A percentile compares a stretch with the other conserved stretches of the same genome.
phyloP scores from a whole-genome alignment of 805 yeast genomes.

The Metschnikowia drakensbergensis region DNA sequence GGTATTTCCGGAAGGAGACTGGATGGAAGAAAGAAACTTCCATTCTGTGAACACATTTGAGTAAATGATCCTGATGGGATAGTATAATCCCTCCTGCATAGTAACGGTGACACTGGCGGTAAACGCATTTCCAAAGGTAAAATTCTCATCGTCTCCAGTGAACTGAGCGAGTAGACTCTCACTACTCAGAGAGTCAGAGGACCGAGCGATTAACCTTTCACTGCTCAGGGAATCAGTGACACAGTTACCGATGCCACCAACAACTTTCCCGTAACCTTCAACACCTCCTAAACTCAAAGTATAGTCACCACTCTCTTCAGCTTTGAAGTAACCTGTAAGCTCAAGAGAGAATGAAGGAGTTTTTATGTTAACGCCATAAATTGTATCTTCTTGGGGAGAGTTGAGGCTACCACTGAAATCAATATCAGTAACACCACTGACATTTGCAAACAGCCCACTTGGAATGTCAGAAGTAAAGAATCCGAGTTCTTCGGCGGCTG shows the following conservation, averaged over 20 bases:
- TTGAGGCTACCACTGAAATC: background rate
- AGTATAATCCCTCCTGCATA: too few relatives aligned
- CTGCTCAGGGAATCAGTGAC: constrained; percentile 2
- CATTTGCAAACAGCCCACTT: background rate
- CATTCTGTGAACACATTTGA: too few relatives aligned
- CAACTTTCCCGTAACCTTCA: constrained; percentile 7
- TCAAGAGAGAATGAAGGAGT: constrained; percentile 3
- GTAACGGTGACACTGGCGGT: too few relatives aligned
- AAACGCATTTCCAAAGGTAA: too few relatives aligned
- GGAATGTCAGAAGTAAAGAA: background rate
- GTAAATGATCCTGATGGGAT: too few relatives aligned
- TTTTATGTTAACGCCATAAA: constrained; percentile 5
- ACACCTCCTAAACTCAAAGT: constrained; percentile 6
- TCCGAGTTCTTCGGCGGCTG: background rate
- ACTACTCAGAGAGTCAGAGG: too few relatives aligned
- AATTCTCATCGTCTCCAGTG: too few relatives aligned
- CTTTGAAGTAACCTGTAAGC: constrained; percentile 5
- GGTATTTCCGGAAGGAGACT: too few relatives aligned
- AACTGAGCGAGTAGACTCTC: too few relatives aligned
- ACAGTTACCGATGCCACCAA: constrained; percentile 7
- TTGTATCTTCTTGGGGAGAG: background rate
- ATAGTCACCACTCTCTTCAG: constrained; percentile 4
- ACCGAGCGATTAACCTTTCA: too few relatives aligned
- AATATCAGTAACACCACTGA: background rate
- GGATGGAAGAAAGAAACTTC: too few relatives aligned